Evolutionary conservation across 768 basidiomycete genomes (phyloP).

Genomic region (Polyporus arcularius): DNA sequence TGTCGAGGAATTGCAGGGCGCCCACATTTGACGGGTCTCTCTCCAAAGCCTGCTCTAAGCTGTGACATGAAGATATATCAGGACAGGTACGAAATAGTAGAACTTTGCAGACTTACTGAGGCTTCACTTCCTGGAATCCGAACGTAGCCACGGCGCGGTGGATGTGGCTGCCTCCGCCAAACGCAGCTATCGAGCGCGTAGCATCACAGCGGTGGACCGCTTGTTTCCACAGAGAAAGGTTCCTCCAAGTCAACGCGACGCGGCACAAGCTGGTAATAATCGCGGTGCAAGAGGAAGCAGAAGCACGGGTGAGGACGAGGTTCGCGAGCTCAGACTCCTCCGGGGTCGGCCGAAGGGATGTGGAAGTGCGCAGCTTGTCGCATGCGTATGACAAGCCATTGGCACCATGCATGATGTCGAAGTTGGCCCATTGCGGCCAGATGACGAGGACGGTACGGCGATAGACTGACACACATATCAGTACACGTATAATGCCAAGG

Average conservation of each 20-base stretch:
- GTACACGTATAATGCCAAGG: not conserved
- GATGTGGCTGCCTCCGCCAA: constrained; percentile 4
- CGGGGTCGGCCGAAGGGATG: not conserved
- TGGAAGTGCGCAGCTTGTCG: not conserved
- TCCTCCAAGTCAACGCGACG: constrained; percentile 6
- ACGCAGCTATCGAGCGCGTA: not conserved
- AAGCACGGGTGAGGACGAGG: not conserved
- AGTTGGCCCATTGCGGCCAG: constrained; percentile 22
- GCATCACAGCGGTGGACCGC: constrained; percentile 12
- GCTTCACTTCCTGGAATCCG: constrained; percentile 10
- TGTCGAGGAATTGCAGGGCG: not conserved
- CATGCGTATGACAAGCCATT: constrained; percentile 8
- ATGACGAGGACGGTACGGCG: constrained; percentile 29
- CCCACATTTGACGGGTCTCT: constrained; percentile 1
- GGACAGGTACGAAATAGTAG: no score
- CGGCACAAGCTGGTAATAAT: not conserved
- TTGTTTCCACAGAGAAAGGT: constrained; percentile 10
- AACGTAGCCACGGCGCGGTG: constrained; percentile 4
- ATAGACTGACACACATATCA: constrained; percentile 21
- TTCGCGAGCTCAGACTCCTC: constrained; percentile 8
- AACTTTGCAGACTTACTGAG: constrained; percentile 10
- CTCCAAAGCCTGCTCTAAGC: not conserved
- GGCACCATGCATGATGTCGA: constrained; percentile 5
- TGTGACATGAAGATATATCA: not conserved
- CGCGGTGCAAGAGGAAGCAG: not conserved